phyloP scores from a whole-genome alignment of 164 flowering plant species.

The Taxillus chinensis region DNA sequence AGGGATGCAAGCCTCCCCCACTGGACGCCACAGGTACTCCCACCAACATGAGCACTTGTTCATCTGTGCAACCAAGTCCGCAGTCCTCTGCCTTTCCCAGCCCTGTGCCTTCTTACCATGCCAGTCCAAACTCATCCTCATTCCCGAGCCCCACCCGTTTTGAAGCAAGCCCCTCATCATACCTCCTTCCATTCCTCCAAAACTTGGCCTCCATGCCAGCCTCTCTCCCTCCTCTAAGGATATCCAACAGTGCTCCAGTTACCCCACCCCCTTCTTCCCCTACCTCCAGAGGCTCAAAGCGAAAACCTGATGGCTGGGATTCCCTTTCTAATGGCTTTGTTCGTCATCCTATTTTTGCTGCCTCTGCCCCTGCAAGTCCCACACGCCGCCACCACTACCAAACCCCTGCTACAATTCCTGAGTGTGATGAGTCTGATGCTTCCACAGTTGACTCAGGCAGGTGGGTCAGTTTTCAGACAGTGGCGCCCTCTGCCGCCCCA shows the following conservation, averaged over 20 bases:
- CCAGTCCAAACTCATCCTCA: slow-evolving; percentile 77
- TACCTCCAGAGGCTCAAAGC: slow-evolving; percentile 54
- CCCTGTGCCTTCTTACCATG: slow-evolving; percentile 82
- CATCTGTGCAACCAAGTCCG: slow-evolving; percentile 49
- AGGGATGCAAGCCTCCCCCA: slow-evolving; percentile 35
- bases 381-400: slow-evolving; percentile 42
- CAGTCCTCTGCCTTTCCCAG: slow-evolving; percentile 57
- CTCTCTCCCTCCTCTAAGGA: slow-evolving; percentile 67
- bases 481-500: slow-evolving; percentile 35
- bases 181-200: slow-evolving; percentile 61
- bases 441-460: slow-evolving; percentile 67
- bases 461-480: slow-evolving; percentile 63
- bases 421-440: slow-evolving; percentile 75
- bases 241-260: slow-evolving; percentile 92
- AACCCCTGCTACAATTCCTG: slow-evolving; percentile 63
- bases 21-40: slow-evolving; percentile 20
- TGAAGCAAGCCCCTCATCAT: slow-evolving; percentile 47
- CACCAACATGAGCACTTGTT: slow-evolving; percentile 24
- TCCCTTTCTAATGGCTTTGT: slow-evolving; percentile 30
- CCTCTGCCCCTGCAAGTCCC: slow-evolving; percentile 89
- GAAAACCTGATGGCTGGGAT: slow-evolving; percentile 45
- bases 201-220: slow-evolving; percentile 59
- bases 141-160: slow-evolving; percentile 75
- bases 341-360: slow-evolving; percentile 58
- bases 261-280: slow-evolving; percentile 94